Evolutionary conservation across 495 filamentous ascomycete genomes (phyloP).

Genomic region (Xylaria cubensis): DNA sequence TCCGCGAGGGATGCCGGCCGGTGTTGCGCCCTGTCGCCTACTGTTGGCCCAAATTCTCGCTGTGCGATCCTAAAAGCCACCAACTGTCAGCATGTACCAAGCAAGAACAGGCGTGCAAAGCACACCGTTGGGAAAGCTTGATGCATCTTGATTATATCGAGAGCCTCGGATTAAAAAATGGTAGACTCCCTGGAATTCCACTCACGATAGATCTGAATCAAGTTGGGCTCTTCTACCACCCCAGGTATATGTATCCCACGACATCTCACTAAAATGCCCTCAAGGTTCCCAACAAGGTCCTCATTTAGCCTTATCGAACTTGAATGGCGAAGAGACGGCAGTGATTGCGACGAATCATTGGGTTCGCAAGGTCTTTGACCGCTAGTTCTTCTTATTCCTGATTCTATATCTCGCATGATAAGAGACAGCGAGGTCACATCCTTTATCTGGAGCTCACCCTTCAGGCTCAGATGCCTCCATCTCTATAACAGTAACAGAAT

Average conservation of each 20-base stretch:
- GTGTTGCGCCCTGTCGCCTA: not conserved
- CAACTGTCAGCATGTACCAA: not conserved
- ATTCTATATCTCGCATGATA: not conserved
- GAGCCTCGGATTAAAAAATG: not conserved
- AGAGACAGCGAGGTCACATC: not conserved
- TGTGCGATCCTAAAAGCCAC: not conserved
- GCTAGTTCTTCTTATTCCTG: not conserved
- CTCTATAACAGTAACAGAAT: not conserved
- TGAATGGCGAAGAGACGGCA: not conserved
- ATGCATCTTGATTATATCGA: not conserved
- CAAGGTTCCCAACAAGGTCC: constrained; percentile 30
- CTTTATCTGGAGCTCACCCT: not conserved
- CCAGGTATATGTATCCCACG: not conserved
- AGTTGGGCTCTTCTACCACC: not conserved
- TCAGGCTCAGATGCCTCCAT: not conserved
- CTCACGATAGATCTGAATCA: not conserved
- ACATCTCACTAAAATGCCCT: not conserved
- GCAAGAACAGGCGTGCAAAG: not conserved
- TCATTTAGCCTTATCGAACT: not conserved
- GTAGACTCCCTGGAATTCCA: not conserved
- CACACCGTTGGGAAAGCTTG: not conserved
- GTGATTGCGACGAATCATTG: constrained; percentile 1
- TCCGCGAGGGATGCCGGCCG: not conserved
- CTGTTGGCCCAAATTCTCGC: not conserved
- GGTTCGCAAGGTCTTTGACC: not conserved